These are phyloP conservation scores for Phytopythium mirpurense DNA, from an alignment of 352 stramenopile species.

Conservation along the genomic window DNA sequence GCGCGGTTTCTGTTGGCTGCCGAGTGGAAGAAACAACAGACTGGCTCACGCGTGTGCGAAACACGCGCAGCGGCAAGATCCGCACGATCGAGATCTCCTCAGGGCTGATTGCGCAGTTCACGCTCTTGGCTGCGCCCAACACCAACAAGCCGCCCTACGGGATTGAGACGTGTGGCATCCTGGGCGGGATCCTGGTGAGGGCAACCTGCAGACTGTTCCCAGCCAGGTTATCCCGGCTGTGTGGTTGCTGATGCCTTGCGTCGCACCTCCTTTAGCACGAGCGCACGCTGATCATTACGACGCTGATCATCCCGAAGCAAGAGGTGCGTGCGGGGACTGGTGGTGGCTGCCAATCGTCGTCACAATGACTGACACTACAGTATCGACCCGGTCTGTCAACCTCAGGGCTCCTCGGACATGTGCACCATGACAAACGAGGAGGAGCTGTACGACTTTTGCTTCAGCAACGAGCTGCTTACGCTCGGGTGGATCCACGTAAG, in stretches of 20 bases:
- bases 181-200: conserved; percentile 74
- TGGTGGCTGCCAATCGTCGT: background rate
- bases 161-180: conserved; percentile 89
- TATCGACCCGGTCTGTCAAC: no score
- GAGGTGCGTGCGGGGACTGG: conserved; percentile 55
- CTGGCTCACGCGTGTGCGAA: background rate
- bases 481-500: conserved; percentile 90
- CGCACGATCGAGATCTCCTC: conserved; percentile 67
- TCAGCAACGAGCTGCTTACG: conserved; percentile 79
- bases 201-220: no score
- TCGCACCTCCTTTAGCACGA: conserved; percentile 30
- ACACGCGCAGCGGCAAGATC: conserved; percentile 40
- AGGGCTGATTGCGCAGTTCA: conserved; percentile 72
- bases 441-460: conserved; percentile 87
- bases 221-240: no score
- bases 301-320: conserved; percentile 87
- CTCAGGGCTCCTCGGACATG: conserved; percentile 79
- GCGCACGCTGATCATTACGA: conserved; percentile 62
- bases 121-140: conserved; percentile 71
- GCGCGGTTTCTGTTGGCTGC: background rate
- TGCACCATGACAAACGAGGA: conserved; percentile 86
- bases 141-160: conserved; percentile 67
- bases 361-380: no score
- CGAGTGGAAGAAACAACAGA: background rate
- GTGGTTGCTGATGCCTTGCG: background rate